Conservation (phyloP, 495 filamentous ascomycete genomes). For the Tuber umbilicatum region DNA sequence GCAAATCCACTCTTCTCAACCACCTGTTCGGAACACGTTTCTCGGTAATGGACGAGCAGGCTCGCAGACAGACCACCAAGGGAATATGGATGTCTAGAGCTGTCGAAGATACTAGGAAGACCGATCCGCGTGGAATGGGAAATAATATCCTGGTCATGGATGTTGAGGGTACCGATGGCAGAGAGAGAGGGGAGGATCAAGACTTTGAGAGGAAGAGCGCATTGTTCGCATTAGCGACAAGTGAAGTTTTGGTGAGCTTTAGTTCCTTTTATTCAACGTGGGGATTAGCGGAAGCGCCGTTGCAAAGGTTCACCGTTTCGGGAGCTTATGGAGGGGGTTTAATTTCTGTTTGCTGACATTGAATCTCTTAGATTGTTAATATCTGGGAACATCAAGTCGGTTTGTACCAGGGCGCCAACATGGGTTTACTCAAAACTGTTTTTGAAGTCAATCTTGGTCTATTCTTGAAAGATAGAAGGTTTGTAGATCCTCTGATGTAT, state of each 20-base stretch:
- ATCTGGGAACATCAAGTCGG: constrained; percentile 99
- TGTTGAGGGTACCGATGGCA: constrained; percentile 94
- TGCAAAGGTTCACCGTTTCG: not conserved
- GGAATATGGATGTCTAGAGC: constrained; percentile 99
- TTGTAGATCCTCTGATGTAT: constrained; percentile 41
- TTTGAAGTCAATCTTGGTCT: constrained; percentile 97
- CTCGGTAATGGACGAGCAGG: constrained; percentile 87
- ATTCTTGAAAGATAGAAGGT: constrained; percentile 91
- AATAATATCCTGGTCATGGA: constrained; percentile 99
- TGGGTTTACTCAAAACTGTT: constrained; percentile 95
- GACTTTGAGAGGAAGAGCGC: constrained; percentile 84
- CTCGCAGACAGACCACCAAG: constrained; percentile 92
- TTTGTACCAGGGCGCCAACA: constrained; percentile 95
- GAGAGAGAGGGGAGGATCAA: constrained; percentile 95
- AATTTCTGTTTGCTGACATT: constrained; percentile 18
- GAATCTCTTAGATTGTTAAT: constrained; percentile 63
- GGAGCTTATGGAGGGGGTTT: not conserved
- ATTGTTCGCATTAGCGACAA: constrained; percentile 91
- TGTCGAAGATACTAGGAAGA: constrained; percentile 52
- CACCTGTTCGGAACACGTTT: constrained; percentile 92
- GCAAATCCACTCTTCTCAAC: constrained; percentile 95
- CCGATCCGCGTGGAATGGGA: constrained; percentile 57
- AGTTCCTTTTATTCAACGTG: constrained; percentile 13
- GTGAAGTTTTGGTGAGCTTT: constrained; percentile 67
- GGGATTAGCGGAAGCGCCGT: not conserved